These are phyloP conservation scores for Candida hispaniensis DNA, from an alignment of 805 yeast genomes.

Conservation along the genomic window DNA sequence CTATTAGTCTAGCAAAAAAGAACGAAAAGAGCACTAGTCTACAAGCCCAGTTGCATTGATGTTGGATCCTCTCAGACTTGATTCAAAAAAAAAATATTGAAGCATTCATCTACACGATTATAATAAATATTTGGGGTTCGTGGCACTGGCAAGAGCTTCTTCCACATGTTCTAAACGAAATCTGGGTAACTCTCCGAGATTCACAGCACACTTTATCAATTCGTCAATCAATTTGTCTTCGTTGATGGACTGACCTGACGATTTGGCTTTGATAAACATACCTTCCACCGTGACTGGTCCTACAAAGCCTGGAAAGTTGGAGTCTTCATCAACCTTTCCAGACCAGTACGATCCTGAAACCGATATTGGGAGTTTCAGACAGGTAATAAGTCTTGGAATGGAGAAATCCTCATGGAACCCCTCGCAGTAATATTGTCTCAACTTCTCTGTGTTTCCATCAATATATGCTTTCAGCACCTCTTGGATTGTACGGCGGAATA, in stretches of 20 bases:
- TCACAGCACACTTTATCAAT: constrained; percentile 6
- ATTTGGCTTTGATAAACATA: constrained; percentile 10
- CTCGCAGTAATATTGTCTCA: constrained; percentile 6
- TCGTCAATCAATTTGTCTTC: constrained; percentile 9
- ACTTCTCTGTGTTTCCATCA: constrained; percentile 10
- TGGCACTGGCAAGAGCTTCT: constrained; percentile 6
- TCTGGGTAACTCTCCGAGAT: constrained; percentile 12
- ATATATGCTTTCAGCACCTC: constrained; percentile 14
- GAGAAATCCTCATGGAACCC: constrained; percentile 16
- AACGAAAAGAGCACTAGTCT: no score
- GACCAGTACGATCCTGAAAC: constrained; percentile 18
- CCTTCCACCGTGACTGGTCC: constrained; percentile 16
- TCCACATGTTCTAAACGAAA: constrained; percentile 7
- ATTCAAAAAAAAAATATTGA: no score
- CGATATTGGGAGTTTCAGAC: constrained; percentile 15
- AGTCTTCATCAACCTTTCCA: constrained; percentile 18
- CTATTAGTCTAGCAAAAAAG: no score
- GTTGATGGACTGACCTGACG: constrained; percentile 6
- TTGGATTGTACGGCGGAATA: constrained; percentile 7
- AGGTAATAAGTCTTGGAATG: constrained; percentile 13
- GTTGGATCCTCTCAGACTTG: no score
- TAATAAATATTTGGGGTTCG: no score
- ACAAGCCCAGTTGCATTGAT: no score
- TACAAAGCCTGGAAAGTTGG: constrained; percentile 16
- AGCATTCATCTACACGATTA: no score